Percentiles rank a stretch among this genome's conserved stretches.
Conservation (phyloP, 768 basidiomycete species). For the Termitomyces sp. region DNA sequence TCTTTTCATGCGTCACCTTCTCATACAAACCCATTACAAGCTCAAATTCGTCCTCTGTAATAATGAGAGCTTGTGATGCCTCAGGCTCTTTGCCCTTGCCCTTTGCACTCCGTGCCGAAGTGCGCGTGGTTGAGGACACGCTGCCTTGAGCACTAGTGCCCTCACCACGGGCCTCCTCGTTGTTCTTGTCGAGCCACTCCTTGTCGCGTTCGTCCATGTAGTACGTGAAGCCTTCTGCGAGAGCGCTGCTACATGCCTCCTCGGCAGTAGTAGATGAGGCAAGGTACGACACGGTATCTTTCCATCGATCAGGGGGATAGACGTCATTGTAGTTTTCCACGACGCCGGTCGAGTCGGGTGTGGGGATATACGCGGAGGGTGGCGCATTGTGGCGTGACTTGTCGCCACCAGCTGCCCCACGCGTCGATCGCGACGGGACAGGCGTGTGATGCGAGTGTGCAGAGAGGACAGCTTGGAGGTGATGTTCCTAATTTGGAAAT, state of each 20-base stretch:
- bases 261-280: conserved; percentile 86
- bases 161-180: conserved; percentile 81
- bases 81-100: conserved; percentile 87
- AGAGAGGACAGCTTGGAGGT: conserved; percentile 50
- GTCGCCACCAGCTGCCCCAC: conserved; percentile 30
- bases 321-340: conserved; percentile 76
- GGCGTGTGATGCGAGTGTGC: conserved; percentile 37
- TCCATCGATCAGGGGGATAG: conserved; percentile 70
- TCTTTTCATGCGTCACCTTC: conserved; percentile 84
- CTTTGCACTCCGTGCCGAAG: conserved; percentile 68
- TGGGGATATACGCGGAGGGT: conserved; percentile 81
- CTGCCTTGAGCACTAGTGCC: conserved; percentile 80
- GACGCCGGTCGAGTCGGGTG: conserved; percentile 83
- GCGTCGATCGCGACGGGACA: conserved; percentile 26
- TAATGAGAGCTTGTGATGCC: conserved; percentile 54
- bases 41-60: conserved; percentile 93
- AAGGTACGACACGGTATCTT: conserved; percentile 75
- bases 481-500: conserved; percentile 46
- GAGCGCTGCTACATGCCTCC: conserved; percentile 58
- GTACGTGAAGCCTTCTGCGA: conserved; percentile 80
- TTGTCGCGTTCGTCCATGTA: conserved; percentile 96
- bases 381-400: conserved; percentile 31
- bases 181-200: conserved; percentile 92
- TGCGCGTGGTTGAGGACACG: conserved; percentile 52
- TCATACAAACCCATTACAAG: conserved; percentile 94